Base-by-base conservation (phyloP, 192 early-diverging fungal genomes). In the Linderina pennispora region DNA sequence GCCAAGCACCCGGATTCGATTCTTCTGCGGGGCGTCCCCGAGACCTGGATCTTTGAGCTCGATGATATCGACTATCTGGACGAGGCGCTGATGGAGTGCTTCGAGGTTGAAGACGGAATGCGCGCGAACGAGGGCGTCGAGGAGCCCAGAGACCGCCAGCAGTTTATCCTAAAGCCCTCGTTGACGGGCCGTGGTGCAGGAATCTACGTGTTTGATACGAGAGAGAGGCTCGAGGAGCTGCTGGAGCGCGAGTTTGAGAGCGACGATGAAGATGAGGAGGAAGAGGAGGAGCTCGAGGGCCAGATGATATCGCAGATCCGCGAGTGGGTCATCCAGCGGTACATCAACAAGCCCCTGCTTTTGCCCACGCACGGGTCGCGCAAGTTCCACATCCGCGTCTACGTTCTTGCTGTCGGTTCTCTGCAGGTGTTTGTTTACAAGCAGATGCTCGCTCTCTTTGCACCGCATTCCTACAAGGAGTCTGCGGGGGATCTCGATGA, bases 251-350 rank as follows among this genome's bases (percentile, higher is more conserved):
- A 69, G 22, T 45, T 65, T 43, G 57, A 48, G 7, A 64, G 65
- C 21, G 56, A 58, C 32, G 78, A 80, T 17, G 70, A 71, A 5
- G 62, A 70, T 1, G 43, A 35, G 2, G 63, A 61, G 1, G 69
- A 58, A 6, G 50, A 53, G 1, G 50, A 56, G 1, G 59, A 50
- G 3, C 33, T 57, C 8, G 45, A 13, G 8, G 45, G 38, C 0
- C 48, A 70, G 26, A 53, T 34, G 7, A 56, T 72, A 21, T 74
- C 75, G 18, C 82, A 84, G 46, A 78, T 84, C 16, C 71, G 82
- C 35, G 82, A 84, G 32, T 84, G 80, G 80, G 82, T 84, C 13
- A 74, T 84, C 15, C 82, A 84, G 47, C 67, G 78, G 4, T 84
- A 84, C 46, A 78, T 84, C 17, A 66, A 78, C 44, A 43, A 58